phyloP scores from a whole-genome alignment of 2,329 filamentous ascomycete genomes.

The Harringtonia aguacate region DNA sequence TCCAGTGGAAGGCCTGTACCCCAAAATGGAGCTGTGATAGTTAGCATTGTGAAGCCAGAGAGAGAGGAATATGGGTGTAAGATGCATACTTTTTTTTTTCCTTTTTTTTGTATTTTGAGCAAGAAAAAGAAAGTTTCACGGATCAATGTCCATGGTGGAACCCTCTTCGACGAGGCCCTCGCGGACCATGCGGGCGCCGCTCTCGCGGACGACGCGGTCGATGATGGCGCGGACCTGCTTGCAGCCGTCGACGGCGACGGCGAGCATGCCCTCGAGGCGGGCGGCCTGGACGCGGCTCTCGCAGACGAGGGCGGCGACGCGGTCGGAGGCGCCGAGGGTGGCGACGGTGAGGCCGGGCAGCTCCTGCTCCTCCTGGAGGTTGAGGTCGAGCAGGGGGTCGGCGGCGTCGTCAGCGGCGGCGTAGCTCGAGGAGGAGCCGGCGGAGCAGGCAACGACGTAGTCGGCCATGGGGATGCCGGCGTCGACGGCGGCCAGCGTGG shows the following conservation, averaged over 20 bases:
- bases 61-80: not conserved
- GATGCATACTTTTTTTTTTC: too few relatives aligned
- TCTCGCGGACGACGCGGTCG: conserved; percentile 66
- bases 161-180: not conserved
- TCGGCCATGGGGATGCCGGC: conserved; percentile 93
- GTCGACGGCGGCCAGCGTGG: conserved; percentile 84
- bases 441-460: conserved; percentile 80
- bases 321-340: conserved; percentile 63
- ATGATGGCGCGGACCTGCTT: conserved; percentile 73
- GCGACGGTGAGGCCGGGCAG: conserved; percentile 81
- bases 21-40: not conserved
- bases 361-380: conserved; percentile 73
- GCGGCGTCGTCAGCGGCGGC: conserved; percentile 54
- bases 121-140: too few relatives aligned
- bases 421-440: conserved; percentile 64
- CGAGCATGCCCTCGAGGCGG: conserved; percentile 83
- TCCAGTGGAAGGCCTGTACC: too few relatives aligned
- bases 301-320: conserved; percentile 69
- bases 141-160: conserved; percentile 37
- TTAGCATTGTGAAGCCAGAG: not conserved
- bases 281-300: conserved; percentile 79
- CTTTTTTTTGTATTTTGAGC: too few relatives aligned
- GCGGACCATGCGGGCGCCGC: conserved; percentile 52
- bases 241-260: conserved; percentile 84
- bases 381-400: conserved; percentile 72